Evolutionary conservation across 225 moss, liverwort and hornwort genomes (phyloP).

Genomic region (Polytrichum formosum): DNA sequence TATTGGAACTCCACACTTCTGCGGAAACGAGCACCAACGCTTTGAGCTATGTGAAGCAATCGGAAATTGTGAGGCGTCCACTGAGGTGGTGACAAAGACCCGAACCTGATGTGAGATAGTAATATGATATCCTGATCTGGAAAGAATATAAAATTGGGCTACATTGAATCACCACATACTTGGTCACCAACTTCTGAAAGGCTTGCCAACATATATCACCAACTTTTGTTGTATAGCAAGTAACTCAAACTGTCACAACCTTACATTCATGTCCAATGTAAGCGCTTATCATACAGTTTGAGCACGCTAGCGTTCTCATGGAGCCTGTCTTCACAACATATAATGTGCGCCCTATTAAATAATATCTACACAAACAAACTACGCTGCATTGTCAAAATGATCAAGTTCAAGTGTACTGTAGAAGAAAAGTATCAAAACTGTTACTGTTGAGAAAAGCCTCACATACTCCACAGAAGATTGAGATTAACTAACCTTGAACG

Average conservation of each 20-base stretch:
- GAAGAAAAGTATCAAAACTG: too few species aligned
- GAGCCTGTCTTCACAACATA: too few species aligned
- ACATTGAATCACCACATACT: background rate
- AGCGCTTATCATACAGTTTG: too few species aligned
- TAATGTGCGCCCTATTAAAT: too few species aligned
- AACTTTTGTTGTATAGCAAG: constrained; percentile 14
- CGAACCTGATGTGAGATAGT: background rate
- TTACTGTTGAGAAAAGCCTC: background rate
- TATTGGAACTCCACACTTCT: constrained; percentile 13
- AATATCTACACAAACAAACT: constrained; percentile 19
- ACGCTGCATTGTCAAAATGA: too few species aligned
- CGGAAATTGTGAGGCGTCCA: constrained; percentile 38
- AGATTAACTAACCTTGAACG: constrained; percentile 5
- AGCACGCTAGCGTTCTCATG: too few species aligned
- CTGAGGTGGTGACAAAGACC: constrained; percentile 33
- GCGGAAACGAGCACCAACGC: constrained; percentile 33
- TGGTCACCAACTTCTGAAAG: background rate
- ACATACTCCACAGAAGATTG: background rate
- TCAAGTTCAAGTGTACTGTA: too few species aligned
- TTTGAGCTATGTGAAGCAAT: constrained; percentile 16
- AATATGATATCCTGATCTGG: background rate
- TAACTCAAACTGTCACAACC: too few species aligned
- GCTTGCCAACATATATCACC: background rate
- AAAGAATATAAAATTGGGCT: background rate
- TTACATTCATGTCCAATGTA: too few species aligned